Percentiles rank a stretch among this genome's conserved stretches.
phyloP scores from a whole-genome alignment of 2,329 filamentous ascomycete species.

The Tympanopsis confertula region DNA sequence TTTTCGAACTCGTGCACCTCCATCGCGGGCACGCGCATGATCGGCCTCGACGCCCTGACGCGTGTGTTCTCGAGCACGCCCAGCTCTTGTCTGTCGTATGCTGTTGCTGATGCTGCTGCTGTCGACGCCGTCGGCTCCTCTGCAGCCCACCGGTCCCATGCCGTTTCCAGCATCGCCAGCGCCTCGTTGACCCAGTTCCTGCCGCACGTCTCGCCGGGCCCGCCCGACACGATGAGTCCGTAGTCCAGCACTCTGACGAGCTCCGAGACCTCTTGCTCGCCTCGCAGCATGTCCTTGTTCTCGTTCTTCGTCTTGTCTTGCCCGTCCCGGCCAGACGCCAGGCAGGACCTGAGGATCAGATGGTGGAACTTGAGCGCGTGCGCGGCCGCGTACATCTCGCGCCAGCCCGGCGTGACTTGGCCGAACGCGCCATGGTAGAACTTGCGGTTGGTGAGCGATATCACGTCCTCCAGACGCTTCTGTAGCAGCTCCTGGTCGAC shows the following conservation, averaged over 20 bases:
- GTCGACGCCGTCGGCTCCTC: slow-evolving; percentile 1
- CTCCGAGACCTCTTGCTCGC: slow-evolving; percentile 28
- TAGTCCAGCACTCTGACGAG: slow-evolving; percentile 62
- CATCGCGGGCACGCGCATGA: slow-evolving; percentile 28
- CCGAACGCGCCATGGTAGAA: slow-evolving; percentile 62
- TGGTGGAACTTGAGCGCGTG: slow-evolving; percentile 49
- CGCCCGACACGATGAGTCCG: slow-evolving; percentile 65
- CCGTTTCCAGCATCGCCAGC: slow-evolving; percentile 27
- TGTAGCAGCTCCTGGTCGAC: slow-evolving; percentile 17
- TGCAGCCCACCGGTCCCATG: slow-evolving; percentile 7
- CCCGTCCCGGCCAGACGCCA: slow-evolving; percentile 5
- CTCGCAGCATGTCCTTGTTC: slow-evolving; percentile 5
- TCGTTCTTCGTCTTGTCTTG: slow-evolving; percentile 7
- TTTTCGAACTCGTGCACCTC: slow-evolving; percentile 48
- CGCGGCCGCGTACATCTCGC: slow-evolving; percentile 60
- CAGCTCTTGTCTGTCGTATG: slow-evolving; percentile 10
- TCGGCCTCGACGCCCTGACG: slow-evolving; percentile 19
- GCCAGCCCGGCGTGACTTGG: slow-evolving; percentile 57
- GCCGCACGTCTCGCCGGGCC: slow-evolving; percentile 37
- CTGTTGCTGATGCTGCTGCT: slow-evolving; percentile 14
- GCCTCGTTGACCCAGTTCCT: slow-evolving; percentile 36
- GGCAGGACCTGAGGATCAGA: slow-evolving; percentile 13
- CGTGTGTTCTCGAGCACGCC: slow-evolving; percentile 26
- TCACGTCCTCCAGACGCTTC: slow-evolving; percentile 40
- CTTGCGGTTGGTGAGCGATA: slow-evolving; percentile 48